These are phyloP conservation scores for Streptanthus diversifolius DNA, from an alignment of 345 rosid species.

Conservation along the genomic window DNA sequence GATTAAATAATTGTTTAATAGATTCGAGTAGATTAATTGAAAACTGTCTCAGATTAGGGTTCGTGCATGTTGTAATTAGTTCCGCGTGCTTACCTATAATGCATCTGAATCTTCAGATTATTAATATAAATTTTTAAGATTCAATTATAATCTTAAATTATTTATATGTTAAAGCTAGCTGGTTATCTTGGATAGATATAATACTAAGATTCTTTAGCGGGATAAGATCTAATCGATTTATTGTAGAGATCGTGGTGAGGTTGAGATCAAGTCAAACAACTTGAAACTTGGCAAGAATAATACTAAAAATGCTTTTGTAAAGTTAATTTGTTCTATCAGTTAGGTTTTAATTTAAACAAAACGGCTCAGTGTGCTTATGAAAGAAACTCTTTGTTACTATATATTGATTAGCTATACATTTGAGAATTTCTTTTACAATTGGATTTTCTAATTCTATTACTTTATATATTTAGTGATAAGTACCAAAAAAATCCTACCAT, in stretches of 20 bases:
- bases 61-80: slow-evolving; percentile 32
- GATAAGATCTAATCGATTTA: slow-evolving; percentile 15
- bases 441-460: not conserved
- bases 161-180: slow-evolving; percentile 21
- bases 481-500: not conserved
- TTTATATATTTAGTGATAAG: not conserved
- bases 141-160: slow-evolving; percentile 1
- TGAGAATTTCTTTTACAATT: not conserved
- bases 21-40: slow-evolving; percentile 31
- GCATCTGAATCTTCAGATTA: slow-evolving; percentile 37
- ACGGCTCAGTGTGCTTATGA: not conserved
- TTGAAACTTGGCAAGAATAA: not conserved
- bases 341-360: not conserved
- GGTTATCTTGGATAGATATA: slow-evolving; percentile 4
- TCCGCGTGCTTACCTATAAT: slow-evolving; percentile 39
- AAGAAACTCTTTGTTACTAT: not conserved
- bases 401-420: not conserved
- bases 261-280: slow-evolving; percentile 14
- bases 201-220: slow-evolving; percentile 11
- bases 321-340: not conserved
- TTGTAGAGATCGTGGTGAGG: slow-evolving; percentile 20
- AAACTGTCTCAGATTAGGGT: slow-evolving; percentile 39
- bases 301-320: not conserved
- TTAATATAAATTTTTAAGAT: slow-evolving; percentile 11
- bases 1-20: slow-evolving; percentile 16